Evolutionary conservation across 192 early-diverging fungal species (phyloP).

Genomic region (Nowakowskiella sp.): DNA sequence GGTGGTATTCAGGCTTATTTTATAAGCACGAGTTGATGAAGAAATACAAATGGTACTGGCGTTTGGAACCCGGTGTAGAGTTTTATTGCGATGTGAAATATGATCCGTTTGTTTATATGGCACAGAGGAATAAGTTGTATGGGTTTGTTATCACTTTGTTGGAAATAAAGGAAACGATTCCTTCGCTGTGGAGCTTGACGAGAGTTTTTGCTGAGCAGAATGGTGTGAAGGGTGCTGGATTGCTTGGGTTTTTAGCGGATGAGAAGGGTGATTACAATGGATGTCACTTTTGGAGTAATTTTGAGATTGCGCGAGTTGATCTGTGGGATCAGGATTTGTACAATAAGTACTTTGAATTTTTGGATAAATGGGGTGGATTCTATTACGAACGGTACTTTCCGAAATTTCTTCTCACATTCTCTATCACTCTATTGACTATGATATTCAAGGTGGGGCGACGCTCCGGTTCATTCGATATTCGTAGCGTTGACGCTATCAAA

Average conservation of each 20-base stretch:
- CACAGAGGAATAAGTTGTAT: conserved; percentile 63
- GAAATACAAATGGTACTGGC: conserved; percentile 75
- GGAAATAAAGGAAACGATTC: conserved; percentile 60
- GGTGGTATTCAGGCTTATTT: conserved; percentile 72
- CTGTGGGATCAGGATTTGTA: conserved; percentile 63
- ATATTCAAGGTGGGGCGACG: conserved; percentile 60
- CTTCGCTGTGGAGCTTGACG: conserved; percentile 66
- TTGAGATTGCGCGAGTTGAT: conserved; percentile 73
- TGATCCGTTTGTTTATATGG: conserved; percentile 74
- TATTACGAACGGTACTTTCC: conserved; percentile 65
- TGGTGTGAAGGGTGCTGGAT: conserved; percentile 17
- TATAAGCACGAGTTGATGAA: conserved; percentile 61
- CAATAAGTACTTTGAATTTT: conserved; percentile 56
- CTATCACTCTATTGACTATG: not conserved
- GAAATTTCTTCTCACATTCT: not conserved
- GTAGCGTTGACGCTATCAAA: conserved; percentile 51
- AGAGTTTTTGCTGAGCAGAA: conserved; percentile 45
- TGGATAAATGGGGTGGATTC: conserved; percentile 76
- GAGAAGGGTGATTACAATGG: conserved; percentile 55
- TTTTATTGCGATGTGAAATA: conserved; percentile 74
- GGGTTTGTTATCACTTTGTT: conserved; percentile 67
- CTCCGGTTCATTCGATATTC: conserved; percentile 63
- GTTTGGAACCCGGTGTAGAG: conserved; percentile 72
- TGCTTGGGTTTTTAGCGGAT: conserved; percentile 6
- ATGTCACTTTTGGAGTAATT: conserved; percentile 81